Conservation (phyloP, 2,329 filamentous ascomycete genomes). For the Cladosporium oxysporum region DNA sequence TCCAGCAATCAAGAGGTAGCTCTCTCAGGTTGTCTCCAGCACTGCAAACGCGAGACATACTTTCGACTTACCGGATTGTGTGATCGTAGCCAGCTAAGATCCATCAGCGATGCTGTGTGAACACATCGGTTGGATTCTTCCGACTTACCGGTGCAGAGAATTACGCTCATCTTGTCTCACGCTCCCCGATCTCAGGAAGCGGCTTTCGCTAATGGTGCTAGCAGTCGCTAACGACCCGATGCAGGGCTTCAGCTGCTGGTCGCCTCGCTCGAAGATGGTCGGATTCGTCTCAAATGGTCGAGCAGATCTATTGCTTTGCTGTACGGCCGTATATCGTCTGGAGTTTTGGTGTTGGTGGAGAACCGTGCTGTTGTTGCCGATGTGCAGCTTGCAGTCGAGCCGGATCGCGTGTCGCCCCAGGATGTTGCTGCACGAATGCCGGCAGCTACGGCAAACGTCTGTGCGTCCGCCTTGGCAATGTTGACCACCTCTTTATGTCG, state of each 20-base stretch:
- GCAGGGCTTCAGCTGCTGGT: not conserved
- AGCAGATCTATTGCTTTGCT: not conserved
- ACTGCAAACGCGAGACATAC: not conserved
- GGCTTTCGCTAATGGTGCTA: conserved; percentile 13
- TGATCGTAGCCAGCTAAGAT: conserved; percentile 67
- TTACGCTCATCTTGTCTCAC: conserved; percentile 59
- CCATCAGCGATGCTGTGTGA: conserved; percentile 23
- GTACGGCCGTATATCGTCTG: not conserved
- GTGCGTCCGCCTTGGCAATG: conserved; percentile 14
- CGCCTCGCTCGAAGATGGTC: not conserved
- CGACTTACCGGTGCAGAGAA: conserved; percentile 64
- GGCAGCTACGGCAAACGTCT: conserved; percentile 8
- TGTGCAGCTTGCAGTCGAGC: conserved; percentile 8
- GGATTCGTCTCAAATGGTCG: not conserved
- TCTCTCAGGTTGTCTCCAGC: not conserved
- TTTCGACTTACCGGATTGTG: conserved; percentile 64
- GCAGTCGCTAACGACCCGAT: conserved; percentile 2
- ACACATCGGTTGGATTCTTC: conserved; percentile 27
- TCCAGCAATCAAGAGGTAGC: not conserved
- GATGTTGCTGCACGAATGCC: conserved; percentile 17
- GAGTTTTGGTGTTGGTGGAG: not conserved
- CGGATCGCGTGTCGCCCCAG: conserved; percentile 9
- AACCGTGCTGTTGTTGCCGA: not conserved
- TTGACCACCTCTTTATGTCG: not conserved
- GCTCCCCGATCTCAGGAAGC: conserved; percentile 6